phyloP scores from a whole-genome alignment of 106 monocot genomes.

The Acanthochlamys bracteata region DNA sequence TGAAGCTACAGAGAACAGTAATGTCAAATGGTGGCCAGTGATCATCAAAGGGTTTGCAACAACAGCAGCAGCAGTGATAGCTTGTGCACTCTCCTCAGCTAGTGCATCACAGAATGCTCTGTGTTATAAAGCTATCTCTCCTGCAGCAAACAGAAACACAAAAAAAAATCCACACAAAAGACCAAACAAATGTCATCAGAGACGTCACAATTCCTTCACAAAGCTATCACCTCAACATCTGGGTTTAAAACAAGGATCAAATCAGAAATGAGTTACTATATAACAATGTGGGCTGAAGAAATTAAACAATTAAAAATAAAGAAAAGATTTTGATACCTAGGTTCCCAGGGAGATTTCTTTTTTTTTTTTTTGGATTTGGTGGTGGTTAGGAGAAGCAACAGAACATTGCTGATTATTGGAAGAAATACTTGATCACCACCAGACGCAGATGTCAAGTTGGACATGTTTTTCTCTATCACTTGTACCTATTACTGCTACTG shows the following conservation, averaged over 20 bases:
- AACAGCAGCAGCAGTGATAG: slow-evolving; percentile 9
- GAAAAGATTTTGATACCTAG: neutral
- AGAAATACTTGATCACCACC: slow-evolving; percentile 12
- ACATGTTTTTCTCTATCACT: slow-evolving; percentile 17
- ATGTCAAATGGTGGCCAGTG: neutral
- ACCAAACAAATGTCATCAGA: slow-evolving; percentile 15
- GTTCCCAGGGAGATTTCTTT: slow-evolving; percentile 10
- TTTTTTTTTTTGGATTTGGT: slow-evolving; percentile 8
- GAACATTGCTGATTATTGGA: slow-evolving; percentile 11
- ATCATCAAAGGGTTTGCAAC: slow-evolving; percentile 4
- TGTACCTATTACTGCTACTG: slow-evolving; percentile 7
- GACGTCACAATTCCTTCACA: neutral
- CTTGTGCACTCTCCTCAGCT: slow-evolving; percentile 57
- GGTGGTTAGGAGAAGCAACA: slow-evolving; percentile 9
- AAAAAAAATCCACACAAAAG: neutral
- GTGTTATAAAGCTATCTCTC: slow-evolving; percentile 85
- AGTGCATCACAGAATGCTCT: slow-evolving; percentile 75
- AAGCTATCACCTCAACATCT: slow-evolving; percentile 24
- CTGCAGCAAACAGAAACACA: slow-evolving; percentile 22
- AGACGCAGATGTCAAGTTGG: slow-evolving; percentile 20
- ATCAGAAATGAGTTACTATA: neutral
- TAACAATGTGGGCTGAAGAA: neutral
- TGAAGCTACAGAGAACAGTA: slow-evolving; percentile 18
- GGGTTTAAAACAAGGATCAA: slow-evolving; percentile 8
- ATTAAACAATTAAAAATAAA: neutral